phyloP scores from a whole-genome alignment of 352 stramenopile species.

The Pythium plurisporium region DNA sequence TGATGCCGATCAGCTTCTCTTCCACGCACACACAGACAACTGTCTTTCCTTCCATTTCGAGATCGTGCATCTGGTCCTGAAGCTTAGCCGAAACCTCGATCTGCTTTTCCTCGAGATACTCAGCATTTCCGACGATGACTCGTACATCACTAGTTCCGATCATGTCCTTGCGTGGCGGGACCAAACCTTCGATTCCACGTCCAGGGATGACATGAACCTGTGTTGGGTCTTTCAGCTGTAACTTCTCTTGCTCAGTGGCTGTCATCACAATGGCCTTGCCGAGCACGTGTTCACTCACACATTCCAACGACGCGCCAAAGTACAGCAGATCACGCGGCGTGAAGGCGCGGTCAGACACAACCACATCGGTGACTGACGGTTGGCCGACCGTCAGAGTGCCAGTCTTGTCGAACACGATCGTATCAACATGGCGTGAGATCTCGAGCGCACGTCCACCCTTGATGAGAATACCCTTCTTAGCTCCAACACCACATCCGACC shows the following conservation, averaged over 20 bases:
- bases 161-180: constrained; percentile 29
- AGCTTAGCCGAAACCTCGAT: constrained; percentile 62
- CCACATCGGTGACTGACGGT: constrained; percentile 74
- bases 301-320: constrained; percentile 76
- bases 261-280: constrained; percentile 79
- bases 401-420: constrained; percentile 93
- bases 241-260: constrained; percentile 70
- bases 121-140: constrained; percentile 73
- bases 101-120: constrained; percentile 76
- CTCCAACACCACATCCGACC: constrained; percentile 84
- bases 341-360: constrained; percentile 58
- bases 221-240: constrained; percentile 62
- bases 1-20: constrained; percentile 61
- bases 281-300: constrained; percentile 82
- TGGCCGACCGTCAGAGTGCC: constrained; percentile 87
- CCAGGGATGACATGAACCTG: constrained; percentile 75
- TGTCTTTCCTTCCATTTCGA: constrained; percentile 84
- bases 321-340: constrained; percentile 71
- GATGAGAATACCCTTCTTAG: constrained; percentile 86
- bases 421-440: constrained; percentile 78
- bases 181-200: constrained; percentile 69
- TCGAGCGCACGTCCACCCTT: constrained; percentile 82
- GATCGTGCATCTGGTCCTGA: constrained; percentile 68
- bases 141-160: constrained; percentile 19
- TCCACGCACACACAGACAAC: constrained; percentile 78